Conservation (phyloP, 495 filamentous ascomycete genomes). For the Lasiosphaeriaceae sp. region DNA sequence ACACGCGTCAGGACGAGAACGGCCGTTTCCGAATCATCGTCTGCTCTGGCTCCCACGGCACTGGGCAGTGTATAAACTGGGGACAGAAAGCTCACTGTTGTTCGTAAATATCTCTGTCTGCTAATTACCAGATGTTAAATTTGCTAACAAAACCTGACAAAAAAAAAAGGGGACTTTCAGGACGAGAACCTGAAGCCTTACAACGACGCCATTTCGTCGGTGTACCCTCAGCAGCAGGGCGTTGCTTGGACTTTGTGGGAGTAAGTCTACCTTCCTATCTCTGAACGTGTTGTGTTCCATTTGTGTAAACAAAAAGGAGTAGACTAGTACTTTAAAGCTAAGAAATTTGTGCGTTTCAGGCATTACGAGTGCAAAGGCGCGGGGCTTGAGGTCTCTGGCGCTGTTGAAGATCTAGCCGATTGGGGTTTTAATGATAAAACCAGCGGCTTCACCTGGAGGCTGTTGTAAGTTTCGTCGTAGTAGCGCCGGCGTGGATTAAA, state of each 20-base stretch:
- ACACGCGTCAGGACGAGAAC: no score
- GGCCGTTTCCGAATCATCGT: no score
- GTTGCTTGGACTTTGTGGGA: conserved; percentile 7
- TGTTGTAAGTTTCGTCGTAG: no score
- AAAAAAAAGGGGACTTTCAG: conserved; percentile 11
- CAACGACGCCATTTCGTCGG: conserved; percentile 8
- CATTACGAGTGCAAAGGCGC: conserved; percentile 6
- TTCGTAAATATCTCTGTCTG: no score
- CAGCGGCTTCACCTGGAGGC: conserved; percentile 3
- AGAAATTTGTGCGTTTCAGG: neutral
- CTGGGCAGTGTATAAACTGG: no score
- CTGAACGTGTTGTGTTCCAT: neutral
- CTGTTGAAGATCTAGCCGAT: neutral
- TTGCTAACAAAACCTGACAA: no score
- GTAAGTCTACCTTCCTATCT: neutral
- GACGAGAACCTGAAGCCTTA: conserved; percentile 1
- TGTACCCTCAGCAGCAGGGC: conserved; percentile 4
- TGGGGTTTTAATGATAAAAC: conserved; percentile 2
- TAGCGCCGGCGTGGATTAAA: no score
- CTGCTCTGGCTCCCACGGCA: no score
- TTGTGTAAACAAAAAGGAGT: neutral
- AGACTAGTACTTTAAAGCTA: no score
- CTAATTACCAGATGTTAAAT: no score
- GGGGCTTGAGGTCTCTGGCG: neutral
- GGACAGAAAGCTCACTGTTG: no score